Base-by-base conservation (phyloP, 768 basidiomycete species). In the Hericium rajendrae region DNA sequence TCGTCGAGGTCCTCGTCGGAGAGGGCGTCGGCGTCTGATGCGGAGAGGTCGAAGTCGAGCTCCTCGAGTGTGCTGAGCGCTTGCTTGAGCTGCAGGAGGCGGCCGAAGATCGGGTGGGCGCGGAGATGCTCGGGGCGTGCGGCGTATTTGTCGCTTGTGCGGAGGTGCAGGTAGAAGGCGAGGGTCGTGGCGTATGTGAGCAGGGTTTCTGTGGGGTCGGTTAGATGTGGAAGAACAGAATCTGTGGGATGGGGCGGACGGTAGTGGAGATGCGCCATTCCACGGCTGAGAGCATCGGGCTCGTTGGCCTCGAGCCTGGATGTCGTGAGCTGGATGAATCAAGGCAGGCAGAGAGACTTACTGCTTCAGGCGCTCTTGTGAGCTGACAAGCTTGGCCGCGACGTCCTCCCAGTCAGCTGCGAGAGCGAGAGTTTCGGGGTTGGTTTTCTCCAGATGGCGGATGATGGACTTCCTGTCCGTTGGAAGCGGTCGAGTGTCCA, bases 141-240 rank as follows among this genome's bases (percentile, higher is more conserved):
- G 6, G 79, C 75, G 67, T 84, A 83, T 70, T 86, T 81, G 59
- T 80, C 75, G 41, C 78, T 79, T 22, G 88, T 76, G 16, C 89
- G 83, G n/a, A 98, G 77, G 69, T 94, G 84, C 41, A 98, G 74
- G 72, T 95, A 97, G 73, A 94, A 97, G 1, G 94, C 89, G 48
- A 98, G 84, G 2, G 84, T 86, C 0, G 93, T 90, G 18, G 90
- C 79, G 67, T 98, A 98, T 9, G 94, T 91, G 39, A 97, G 73
- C 2, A 95, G 76, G 1, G 93, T 81, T 76, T 98, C 94, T 97
- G 5, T 39, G 18, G 48, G 28, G 55, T 28, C 16, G 26, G 48
- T 13, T 8, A 51, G 4, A 40, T 54, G 10, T 57, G 57, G 43
- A 48, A 58, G 48, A 37, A 18, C 4, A 38, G 39, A 4, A 78